phyloP scores from a whole-genome alignment of 2,329 filamentous ascomycete genomes.

The Alternaria incomplexa region DNA sequence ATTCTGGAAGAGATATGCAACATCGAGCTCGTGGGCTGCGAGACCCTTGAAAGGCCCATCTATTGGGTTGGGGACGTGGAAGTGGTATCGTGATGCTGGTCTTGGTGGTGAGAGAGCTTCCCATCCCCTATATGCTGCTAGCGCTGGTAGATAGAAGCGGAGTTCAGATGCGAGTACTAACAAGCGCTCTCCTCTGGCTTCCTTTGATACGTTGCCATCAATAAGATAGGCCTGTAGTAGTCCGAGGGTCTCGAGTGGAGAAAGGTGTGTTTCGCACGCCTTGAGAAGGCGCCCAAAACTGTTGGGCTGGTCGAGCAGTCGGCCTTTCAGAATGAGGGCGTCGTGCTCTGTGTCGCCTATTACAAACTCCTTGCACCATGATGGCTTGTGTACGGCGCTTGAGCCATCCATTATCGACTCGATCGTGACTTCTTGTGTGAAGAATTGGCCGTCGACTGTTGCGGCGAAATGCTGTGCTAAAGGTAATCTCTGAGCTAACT shows the following conservation, averaged over 20 bases:
- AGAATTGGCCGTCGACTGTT: slow-evolving; percentile 30
- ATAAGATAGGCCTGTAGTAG: slow-evolving; percentile 49
- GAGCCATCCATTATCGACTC: slow-evolving; percentile 20
- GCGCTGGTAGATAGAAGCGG: slow-evolving; percentile 52
- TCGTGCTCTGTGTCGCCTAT: slow-evolving; percentile 57
- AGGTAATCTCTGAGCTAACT: slow-evolving; percentile 28
- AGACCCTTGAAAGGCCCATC: slow-evolving; percentile 26
- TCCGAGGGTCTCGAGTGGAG: slow-evolving; percentile 18
- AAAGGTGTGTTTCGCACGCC: slow-evolving; percentile 24
- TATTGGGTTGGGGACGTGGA: slow-evolving; percentile 38
- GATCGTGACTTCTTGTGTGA: slow-evolving; percentile 27
- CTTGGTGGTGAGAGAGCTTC: slow-evolving; percentile 9
- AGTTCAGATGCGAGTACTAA: slow-evolving; percentile 53
- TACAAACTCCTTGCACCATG: slow-evolving; percentile 55
- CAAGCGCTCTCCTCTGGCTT: slow-evolving; percentile 15
- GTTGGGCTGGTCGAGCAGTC: slow-evolving; percentile 41
- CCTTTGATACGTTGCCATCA: slow-evolving; percentile 34
- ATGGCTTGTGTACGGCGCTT: slow-evolving; percentile 42
- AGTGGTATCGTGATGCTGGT: slow-evolving; percentile 30
- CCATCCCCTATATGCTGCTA: slow-evolving; percentile 47
- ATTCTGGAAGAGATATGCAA: slow-evolving; percentile 37
- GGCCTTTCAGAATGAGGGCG: slow-evolving; percentile 33
- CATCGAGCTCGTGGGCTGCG: slow-evolving; percentile 40
- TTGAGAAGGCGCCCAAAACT: slow-evolving; percentile 17
- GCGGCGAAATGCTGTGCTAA: slow-evolving; percentile 35